Percentiles rank a stretch among this genome's conserved stretches.
phyloP scores from a whole-genome alignment of 176 grass and related monocot species.

The Triticum timopheevii region DNA sequence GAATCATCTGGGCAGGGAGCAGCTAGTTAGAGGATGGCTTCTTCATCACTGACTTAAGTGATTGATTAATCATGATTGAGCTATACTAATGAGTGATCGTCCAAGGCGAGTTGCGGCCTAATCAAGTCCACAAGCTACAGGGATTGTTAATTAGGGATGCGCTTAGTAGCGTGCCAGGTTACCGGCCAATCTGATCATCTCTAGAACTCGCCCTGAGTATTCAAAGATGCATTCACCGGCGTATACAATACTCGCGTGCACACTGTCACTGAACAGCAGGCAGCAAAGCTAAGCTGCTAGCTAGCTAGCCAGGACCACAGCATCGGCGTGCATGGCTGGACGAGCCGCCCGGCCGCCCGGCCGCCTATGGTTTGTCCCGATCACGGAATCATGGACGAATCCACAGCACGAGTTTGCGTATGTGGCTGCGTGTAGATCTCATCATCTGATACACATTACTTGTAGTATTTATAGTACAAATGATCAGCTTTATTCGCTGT shows the following conservation, averaged over 20 bases:
- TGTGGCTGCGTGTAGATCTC: slow-evolving; percentile 31
- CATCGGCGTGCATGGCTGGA: slow-evolving; percentile 14
- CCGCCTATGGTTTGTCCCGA: slow-evolving; percentile 30
- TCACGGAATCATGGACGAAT: slow-evolving; percentile 25
- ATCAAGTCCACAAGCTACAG: slow-evolving; percentile 26
- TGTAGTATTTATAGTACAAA: neutral
- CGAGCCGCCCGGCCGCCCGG: neutral
- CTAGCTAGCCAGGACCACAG: slow-evolving; percentile 29
- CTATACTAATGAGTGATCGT: slow-evolving; percentile 27
- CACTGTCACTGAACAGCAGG: neutral
- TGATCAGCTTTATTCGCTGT: slow-evolving; percentile 26
- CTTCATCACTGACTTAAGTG: slow-evolving; percentile 28
- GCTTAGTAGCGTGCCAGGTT: slow-evolving; percentile 8
- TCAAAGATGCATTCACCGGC: slow-evolving; percentile 3
- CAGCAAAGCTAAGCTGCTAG: neutral
- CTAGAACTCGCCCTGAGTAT: slow-evolving; percentile 15
- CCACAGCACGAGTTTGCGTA: neutral
- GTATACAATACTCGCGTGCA: slow-evolving; percentile 28
- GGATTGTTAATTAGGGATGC: slow-evolving; percentile 37
- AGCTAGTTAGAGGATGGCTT: neutral
- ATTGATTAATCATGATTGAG: slow-evolving; percentile 27
- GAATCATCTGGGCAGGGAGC: slow-evolving; percentile 21
- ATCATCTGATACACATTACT: slow-evolving; percentile 1
- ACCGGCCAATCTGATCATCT: slow-evolving; percentile 27
- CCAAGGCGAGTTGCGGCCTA: slow-evolving; percentile 31